Evolutionary conservation across 306 rosid species (phyloP).

Genomic region (Quercus ilex): DNA sequence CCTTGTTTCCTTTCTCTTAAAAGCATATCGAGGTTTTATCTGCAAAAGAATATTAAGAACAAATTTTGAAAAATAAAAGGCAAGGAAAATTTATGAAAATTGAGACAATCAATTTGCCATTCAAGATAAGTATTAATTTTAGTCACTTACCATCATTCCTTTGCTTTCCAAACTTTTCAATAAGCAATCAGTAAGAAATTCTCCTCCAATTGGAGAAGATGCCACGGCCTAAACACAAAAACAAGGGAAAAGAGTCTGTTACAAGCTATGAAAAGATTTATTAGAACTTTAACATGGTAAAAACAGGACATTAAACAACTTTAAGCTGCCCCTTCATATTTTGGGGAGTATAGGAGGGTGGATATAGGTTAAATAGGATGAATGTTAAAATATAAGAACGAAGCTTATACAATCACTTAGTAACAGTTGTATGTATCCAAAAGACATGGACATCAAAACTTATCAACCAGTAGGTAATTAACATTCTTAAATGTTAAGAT

Average conservation of each 20-base stretch:
- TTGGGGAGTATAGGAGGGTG: background rate
- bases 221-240: conserved; percentile 68
- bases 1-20: conserved; percentile 93
- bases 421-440: background rate
- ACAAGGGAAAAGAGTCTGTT: conserved; percentile 1
- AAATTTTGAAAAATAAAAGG: background rate
- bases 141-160: conserved; percentile 70
- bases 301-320: background rate
- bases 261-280: conserved; percentile 6
- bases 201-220: conserved; percentile 95
- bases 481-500: too few relatives aligned
- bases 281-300: background rate
- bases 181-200: conserved; percentile 93
- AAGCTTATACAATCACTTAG: background rate
- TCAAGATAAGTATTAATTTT: conserved; percentile 12
- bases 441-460: background rate
- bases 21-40: conserved; percentile 90
- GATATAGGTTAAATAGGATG: background rate
- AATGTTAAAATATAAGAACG: background rate
- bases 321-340: background rate
- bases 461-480: background rate
- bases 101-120: conserved; percentile 2
- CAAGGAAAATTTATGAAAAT: conserved; percentile 5
- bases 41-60: conserved; percentile 22
- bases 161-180: conserved; percentile 96